Conservation (phyloP, 306 rosid species). For the Prunus armeniaca region DNA sequence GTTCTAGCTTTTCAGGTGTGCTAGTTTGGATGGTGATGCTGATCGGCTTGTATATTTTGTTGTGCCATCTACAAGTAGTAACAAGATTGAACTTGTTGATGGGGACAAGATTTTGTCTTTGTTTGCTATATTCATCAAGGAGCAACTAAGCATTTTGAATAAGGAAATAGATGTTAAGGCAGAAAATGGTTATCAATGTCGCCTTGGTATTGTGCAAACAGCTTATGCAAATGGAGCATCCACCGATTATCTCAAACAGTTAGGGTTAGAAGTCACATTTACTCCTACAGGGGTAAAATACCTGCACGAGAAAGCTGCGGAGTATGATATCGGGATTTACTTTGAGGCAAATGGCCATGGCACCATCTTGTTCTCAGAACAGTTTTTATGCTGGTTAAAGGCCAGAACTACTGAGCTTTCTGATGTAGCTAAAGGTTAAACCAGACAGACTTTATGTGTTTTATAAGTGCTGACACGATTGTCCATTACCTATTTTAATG, state of each 20-base stretch:
- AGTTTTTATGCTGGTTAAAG: conserved; percentile 51
- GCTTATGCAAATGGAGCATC: conserved; percentile 99
- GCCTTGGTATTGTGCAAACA: conserved; percentile 81
- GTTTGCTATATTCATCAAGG: conserved; percentile 74
- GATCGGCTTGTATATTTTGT: conserved; percentile 86
- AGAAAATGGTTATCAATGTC: conserved; percentile 36
- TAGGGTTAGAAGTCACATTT: conserved; percentile 71
- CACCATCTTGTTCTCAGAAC: conserved; percentile 77
- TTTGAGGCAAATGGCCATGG: conserved; percentile 99
- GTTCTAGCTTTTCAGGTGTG: conserved; percentile 84
- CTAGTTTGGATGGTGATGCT: conserved; percentile 98
- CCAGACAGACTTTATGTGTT: conserved; percentile 18
- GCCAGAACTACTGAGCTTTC: conserved; percentile 43
- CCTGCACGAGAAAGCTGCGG: conserved; percentile 83
- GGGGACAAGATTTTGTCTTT: conserved; percentile 91
- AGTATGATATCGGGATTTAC: conserved; percentile 81
- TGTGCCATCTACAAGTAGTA: conserved; percentile 50
- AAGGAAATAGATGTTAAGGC: conserved; percentile 29
- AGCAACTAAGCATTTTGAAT: conserved; percentile 64
- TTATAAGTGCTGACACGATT: conserved; percentile 13
- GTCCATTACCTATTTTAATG: conserved; percentile 10
- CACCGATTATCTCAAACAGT: conserved; percentile 62
- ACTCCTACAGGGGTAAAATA: conserved; percentile 93
- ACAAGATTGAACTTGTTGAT: conserved; percentile 65
- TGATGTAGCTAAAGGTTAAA: conserved; percentile 49